Base-by-base conservation (phyloP, 2,329 filamentous ascomycete species). In the Fusarium coffeatum region DNA sequence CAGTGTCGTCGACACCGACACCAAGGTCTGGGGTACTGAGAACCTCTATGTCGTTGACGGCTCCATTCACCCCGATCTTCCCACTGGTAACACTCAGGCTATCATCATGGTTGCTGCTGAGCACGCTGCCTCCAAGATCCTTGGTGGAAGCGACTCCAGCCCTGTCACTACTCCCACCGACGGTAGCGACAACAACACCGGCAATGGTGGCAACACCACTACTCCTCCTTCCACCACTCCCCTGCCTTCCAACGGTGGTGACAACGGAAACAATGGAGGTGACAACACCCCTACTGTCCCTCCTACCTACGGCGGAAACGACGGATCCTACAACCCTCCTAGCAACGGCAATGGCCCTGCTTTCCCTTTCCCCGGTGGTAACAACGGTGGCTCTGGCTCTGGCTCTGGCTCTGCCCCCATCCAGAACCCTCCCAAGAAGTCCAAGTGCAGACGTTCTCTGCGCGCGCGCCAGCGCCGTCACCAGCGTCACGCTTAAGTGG, bases 21-120 rank as follows among this genome's bases (percentile, higher is more conserved):
- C 88, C 59, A 87, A 86, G 78, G 88, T 92, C 8, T 91, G 88
- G 73, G 89, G 89, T 40, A 91, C 87, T 0, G 88, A 91, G 72
- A 91, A 92, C 78, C 81, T 91, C 46, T 91, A 89, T 73, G 86
- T 92, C 16, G 88, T 92, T 6, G 90, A 92, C 72, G 90, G 87
- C 1, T 87, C 86, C 65, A 89, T 92, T 73, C 90, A 92, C 80
- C 90, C 90, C 0, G 90, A 90, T 67, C 87, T 92, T 71, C 84
- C 89, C 5, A 89, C 89, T 1, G 88, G 89, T 20, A 93, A 93
- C 79, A 91, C 90, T 3, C 87, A 88, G 49, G 86, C 88, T 2
- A 85, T 88, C 41, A 87, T 92, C 71, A 88, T 92, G 76, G 83
- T 89, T 37, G 88, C 85, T 20, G 86, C 89, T 20, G 90, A 92